phyloP scores from a whole-genome alignment of 2,329 filamentous ascomycete genomes.

The Dendrostoma leiphaemia region DNA sequence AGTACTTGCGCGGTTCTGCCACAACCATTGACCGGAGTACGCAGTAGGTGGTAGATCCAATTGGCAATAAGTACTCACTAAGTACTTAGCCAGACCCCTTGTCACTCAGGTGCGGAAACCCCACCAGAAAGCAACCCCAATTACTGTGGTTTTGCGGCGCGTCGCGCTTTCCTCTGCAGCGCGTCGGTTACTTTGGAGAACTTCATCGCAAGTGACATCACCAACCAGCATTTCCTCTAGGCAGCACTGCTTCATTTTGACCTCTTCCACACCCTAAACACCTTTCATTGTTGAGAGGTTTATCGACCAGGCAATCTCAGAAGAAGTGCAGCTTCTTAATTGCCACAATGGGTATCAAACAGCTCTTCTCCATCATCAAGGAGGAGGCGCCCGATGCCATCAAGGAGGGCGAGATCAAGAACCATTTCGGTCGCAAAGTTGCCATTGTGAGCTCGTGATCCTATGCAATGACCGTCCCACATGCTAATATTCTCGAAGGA shows the following conservation, averaged over 20 bases:
- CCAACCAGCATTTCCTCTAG: background rate
- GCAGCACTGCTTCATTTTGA: background rate
- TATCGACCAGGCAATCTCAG: background rate
- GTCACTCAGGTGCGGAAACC: too few relatives aligned
- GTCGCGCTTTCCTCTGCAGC: too few relatives aligned
- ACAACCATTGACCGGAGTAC: too few relatives aligned
- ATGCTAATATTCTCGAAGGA: constrained; percentile 40
- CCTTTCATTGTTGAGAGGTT: too few relatives aligned
- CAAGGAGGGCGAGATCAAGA: constrained; percentile 98
- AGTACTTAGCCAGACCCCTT: too few relatives aligned
- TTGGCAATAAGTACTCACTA: too few relatives aligned
- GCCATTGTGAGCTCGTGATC: constrained; percentile 70
- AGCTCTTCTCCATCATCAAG: constrained; percentile 77
- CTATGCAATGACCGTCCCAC: too few relatives aligned
- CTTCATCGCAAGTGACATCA: background rate
- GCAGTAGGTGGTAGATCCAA: too few relatives aligned
- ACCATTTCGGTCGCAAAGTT: constrained; percentile 97
- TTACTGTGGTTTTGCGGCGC: too few relatives aligned
- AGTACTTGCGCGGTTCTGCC: too few relatives aligned
- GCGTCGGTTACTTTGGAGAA: too few relatives aligned
- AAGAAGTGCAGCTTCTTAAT: background rate
- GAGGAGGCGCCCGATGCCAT: constrained; percentile 94
- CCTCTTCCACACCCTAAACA: background rate
- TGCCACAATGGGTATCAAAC: constrained; percentile 62
- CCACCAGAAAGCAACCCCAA: too few relatives aligned